Evolutionary conservation across 2,329 filamentous ascomycete genomes (phyloP), one percentile per base, ranked within the genome.

Genomic region (Fusarium continuum): DNA sequence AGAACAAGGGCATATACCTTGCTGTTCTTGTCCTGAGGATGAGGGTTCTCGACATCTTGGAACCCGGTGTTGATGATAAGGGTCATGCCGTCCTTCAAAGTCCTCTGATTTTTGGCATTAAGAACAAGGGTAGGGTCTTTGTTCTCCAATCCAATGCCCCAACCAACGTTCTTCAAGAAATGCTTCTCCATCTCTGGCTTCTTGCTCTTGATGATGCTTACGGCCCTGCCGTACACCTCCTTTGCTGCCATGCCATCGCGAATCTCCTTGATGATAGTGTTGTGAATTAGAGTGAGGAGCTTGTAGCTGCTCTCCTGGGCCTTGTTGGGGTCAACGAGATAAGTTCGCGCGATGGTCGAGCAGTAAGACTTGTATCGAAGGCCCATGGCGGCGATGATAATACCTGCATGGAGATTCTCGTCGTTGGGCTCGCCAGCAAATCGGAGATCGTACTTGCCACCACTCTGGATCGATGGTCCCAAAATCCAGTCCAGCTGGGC

Each of bases 271-370:
- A 99, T 85, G 25, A 97, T 90, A n/a, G 91, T 80, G 67, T 93
- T 93, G 76, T 98, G 94, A 11, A 98, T 87, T 46, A 87, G 86
- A 49, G 92, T 82, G 5, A 99, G 84, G 14, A 97, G 86, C 72
- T 94, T 96, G 82, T 99, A 99, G 73, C 93, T 95, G 74, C 85
- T 90, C 78, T 98, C 95, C 74, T 99, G 95, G 1, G 91, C 88
- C 77, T 97, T 98, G 79, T 95, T 97, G 14, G 96, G 96, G 70
- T 98, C 96, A 40, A 99, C 94, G 60, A 99, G 84, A 76, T 97
- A 99, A 8, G 96, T 98, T 65, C 95, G 89, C 11, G 91, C 93
- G 68, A 99, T 92, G 58, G 93, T 87, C 3, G 93, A 96, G 74
- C 91, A 93, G 77, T 99, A 99, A 2, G 93, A 96, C 78, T 95